A percentile compares a stretch with the other conserved stretches of the same genome.
Evolutionary conservation across 768 basidiomycete species (phyloP).

Genomic region (Coprinopsis strossmayeri): DNA sequence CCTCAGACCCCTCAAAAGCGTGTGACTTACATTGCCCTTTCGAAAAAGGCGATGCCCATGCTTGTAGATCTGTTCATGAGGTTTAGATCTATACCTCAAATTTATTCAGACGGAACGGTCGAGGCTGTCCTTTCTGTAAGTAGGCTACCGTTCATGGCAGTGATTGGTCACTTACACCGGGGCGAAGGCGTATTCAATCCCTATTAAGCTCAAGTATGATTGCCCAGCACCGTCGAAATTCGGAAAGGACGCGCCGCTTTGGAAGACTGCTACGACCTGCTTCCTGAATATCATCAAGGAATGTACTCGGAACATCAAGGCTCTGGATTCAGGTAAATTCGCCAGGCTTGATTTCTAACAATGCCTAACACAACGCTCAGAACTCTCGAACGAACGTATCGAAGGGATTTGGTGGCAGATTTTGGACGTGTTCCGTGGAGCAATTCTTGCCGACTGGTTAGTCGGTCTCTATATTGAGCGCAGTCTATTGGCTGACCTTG

Average conservation of each 20-base stretch:
- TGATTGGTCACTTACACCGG: no score
- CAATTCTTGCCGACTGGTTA: conserved; percentile 81
- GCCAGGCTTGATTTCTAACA: neutral
- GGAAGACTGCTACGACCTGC: conserved; percentile 89
- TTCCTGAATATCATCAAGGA: conserved; percentile 73
- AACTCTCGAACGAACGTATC: conserved; percentile 53
- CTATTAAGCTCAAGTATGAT: conserved; percentile 91
- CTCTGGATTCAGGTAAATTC: conserved; percentile 40
- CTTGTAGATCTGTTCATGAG: conserved; percentile 70
- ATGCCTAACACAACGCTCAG: conserved; percentile 24
- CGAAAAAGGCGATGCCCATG: conserved; percentile 82
- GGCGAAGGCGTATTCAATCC: conserved; percentile 86
- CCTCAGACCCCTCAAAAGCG: conserved; percentile 47
- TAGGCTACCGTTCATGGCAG: conserved; percentile 2
- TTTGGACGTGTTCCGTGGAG: conserved; percentile 75
- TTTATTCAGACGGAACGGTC: conserved; percentile 79
- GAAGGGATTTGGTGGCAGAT: conserved; percentile 85
- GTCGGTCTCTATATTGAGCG: conserved; percentile 16
- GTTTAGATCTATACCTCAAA: conserved; percentile 51
- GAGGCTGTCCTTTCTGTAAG: conserved; percentile 77
- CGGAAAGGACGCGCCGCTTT: conserved; percentile 81
- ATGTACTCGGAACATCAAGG: conserved; percentile 45
- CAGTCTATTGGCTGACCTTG: neutral
- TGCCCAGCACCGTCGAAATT: conserved; percentile 86
- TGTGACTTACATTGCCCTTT: conserved; percentile 85